Evolutionary conservation across 192 early-diverging fungal genomes (phyloP).

Genomic region (Gigaspora rosea): DNA sequence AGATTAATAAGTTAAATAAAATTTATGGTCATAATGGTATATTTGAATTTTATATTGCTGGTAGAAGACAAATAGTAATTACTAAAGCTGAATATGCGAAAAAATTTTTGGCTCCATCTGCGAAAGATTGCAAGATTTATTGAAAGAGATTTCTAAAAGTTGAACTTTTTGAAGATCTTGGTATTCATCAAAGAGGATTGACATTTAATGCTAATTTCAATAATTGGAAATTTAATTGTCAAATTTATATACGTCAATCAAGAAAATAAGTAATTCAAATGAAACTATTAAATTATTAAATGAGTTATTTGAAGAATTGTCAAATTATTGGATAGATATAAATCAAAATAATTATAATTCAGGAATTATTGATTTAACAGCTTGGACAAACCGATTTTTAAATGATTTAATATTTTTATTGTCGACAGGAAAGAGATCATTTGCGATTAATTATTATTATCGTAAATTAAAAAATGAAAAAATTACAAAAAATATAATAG

Average conservation of each 20-base stretch:
- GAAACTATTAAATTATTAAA: neutral
- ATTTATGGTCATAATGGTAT: constrained; percentile 7
- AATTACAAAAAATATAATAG: neutral
- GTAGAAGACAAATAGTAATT: constrained; percentile 13
- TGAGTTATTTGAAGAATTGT: constrained; percentile 23
- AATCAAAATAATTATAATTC: neutral
- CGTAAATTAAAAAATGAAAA: constrained; percentile 19
- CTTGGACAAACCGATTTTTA: constrained; percentile 24
- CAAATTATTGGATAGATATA: neutral
- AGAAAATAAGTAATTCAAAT: neutral
- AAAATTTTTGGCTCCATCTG: neutral
- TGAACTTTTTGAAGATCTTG: constrained; percentile 10
- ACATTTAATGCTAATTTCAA: constrained; percentile 6
- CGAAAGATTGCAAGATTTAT: too few species aligned
- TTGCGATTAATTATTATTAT: constrained; percentile 2
- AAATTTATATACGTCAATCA: constrained; percentile 3
- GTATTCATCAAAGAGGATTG: constrained; percentile 7
- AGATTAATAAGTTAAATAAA: constrained; percentile 19
- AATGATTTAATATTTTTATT: constrained; percentile 17
- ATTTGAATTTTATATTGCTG: constrained; percentile 23
- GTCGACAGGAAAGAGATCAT: neutral
- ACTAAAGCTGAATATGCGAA: constrained; percentile 25
- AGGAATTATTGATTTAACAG: neutral
- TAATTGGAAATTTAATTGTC: constrained; percentile 11
- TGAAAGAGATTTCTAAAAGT: neutral